A percentile compares a stretch with the other conserved stretches of the same genome.
Evolutionary conservation across 257 asterid genomes (phyloP).

Genomic region (Solanum dulcamara): DNA sequence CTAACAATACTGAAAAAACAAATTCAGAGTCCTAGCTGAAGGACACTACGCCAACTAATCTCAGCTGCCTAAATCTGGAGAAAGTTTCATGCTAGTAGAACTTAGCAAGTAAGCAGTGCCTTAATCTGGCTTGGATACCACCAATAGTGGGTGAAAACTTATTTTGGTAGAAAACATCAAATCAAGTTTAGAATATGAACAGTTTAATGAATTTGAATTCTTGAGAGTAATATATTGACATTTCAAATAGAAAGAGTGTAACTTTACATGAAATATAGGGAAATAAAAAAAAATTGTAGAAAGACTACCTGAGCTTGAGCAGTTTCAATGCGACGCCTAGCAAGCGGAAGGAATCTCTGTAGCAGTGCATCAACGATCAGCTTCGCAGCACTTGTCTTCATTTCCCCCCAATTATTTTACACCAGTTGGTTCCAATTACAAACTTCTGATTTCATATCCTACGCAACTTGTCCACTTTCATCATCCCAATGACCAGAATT

Average conservation of each 20-base stretch:
- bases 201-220: background rate
- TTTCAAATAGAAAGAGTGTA: background rate
- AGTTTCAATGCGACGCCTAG: constrained; percentile 95
- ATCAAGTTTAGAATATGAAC: background rate
- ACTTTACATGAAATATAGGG: background rate
- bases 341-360: constrained; percentile 97
- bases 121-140: background rate
- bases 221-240: background rate
- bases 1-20: background rate
- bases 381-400: constrained; percentile 98
- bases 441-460: background rate
- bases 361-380: constrained; percentile 91
- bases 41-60: background rate
- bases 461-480: background rate
- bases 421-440: background rate
- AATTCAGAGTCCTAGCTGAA: background rate
- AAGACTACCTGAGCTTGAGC: constrained; percentile 94
- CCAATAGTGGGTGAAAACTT: background rate
- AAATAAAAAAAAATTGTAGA: background rate
- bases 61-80: background rate
- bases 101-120: background rate
- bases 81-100: background rate
- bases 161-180: background rate
- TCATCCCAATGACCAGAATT: background rate
- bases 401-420: constrained; percentile 1